A percentile compares a stretch with the other conserved stretches of the same genome.
Evolutionary conservation across 306 rosid genomes (phyloP).

Genomic region (Cotoneaster glaucophyllus): DNA sequence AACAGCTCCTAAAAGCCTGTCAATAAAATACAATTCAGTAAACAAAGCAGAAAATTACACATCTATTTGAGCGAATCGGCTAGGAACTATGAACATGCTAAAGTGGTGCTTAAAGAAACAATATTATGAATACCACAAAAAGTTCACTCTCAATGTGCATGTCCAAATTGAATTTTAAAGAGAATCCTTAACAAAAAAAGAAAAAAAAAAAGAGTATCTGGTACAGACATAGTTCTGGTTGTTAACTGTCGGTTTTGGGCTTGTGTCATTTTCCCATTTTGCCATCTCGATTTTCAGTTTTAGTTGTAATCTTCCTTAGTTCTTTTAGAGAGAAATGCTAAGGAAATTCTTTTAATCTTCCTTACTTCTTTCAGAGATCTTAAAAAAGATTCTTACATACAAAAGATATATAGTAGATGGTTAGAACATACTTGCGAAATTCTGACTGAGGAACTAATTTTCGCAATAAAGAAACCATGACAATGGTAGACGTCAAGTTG

Average conservation of each 20-base stretch:
- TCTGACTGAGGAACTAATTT: conserved; percentile 90
- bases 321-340: too few species aligned
- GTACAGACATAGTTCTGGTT: not conserved
- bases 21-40: conserved; percentile 26
- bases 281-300: too few species aligned
- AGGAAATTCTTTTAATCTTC: too few species aligned
- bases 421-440: conserved; percentile 63
- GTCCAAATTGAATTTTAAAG: too few species aligned
- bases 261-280: too few species aligned
- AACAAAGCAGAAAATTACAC: not conserved
- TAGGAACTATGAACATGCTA: not conserved
- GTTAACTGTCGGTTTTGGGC: not conserved
- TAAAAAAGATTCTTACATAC: conserved; percentile 1
- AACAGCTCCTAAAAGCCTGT: conserved; percentile 95
- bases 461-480: conserved; percentile 89
- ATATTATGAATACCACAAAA: not conserved
- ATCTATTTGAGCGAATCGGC: not conserved
- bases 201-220: too few species aligned
- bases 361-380: not conserved
- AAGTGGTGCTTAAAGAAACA: not conserved
- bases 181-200: too few species aligned
- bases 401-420: not conserved
- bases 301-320: too few species aligned
- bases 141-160: too few species aligned
- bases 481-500: conserved; percentile 91